Conservation (phyloP, 2,329 filamentous ascomycete genomes). For the Colletotrichum sp. region DNA sequence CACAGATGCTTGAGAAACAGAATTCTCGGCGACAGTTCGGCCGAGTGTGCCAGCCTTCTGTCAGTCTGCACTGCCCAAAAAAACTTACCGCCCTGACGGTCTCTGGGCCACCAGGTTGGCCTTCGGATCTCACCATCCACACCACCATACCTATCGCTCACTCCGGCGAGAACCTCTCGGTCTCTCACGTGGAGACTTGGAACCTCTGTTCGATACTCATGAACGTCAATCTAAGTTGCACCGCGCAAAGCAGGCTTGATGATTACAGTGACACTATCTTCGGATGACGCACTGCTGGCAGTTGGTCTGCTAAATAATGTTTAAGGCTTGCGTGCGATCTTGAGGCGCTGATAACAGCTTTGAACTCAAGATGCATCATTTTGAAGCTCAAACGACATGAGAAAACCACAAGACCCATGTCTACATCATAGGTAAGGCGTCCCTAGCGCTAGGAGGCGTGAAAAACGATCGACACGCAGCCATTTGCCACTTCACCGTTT, state of each 20-base stretch:
- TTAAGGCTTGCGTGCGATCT: background rate
- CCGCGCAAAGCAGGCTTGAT: background rate
- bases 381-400: background rate
- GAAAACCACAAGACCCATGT: background rate
- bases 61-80: background rate
- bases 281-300: background rate
- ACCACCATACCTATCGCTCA: background rate
- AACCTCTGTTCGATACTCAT: background rate
- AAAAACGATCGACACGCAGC: background rate
- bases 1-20: background rate
- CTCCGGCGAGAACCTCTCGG: background rate
- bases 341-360: background rate
- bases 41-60: background rate
- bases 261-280: background rate
- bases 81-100: background rate
- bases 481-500: conserved; percentile 8
- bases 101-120: background rate
- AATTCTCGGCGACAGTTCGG: background rate
- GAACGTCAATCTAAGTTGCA: background rate
- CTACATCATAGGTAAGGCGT: conserved; percentile 5
- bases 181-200: background rate
- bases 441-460: background rate
- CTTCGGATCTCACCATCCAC: background rate
- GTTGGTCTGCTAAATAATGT: background rate
- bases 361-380: background rate